Base-by-base conservation (phyloP, 768 basidiomycete genomes). In the Lactarius trivialis region DNA sequence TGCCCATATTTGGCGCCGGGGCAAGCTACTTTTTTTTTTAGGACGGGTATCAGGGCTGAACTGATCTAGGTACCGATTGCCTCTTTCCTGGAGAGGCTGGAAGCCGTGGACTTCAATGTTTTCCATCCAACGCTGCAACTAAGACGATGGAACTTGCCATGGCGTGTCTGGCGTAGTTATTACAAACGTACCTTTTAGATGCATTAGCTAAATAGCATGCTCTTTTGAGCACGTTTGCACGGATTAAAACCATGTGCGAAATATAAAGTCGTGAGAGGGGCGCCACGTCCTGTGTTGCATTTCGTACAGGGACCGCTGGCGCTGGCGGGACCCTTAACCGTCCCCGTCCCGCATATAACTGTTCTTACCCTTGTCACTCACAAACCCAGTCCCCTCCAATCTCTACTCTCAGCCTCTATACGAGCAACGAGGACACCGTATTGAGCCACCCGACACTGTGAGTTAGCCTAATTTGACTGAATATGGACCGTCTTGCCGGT, bases 61-160 rank as follows among this genome's bases (percentile, higher is more conserved):
- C 55, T 55, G 28, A 63, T 65, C 21, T 70, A 91, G 89, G 79
- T 90, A 39, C 86, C 90, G n/a, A 79, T 86, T 51, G 76, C 76
- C 57, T 80, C 78, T 51, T 86, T 85, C 74, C 78, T 94, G 45
- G 73, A 73, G 55, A 81, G 84, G 58, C 75, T 93, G 62, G 89
- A 93, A 71, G 77, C 77, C 62, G 81, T 76, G 51, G 78, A 85
- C 69, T 93, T 93, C 73, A 79, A 93, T 68, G 86, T 78, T 8
- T 93, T 89, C 71, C 75, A 85, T 65, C 76, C 83, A 28, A 75
- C 77, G 67, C 68, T 92, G 69, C 86, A 85, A 74, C 60, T 75
- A 68, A 79, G 83, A 73, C 86, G 88, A 71, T 92, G 92, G 85
- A 82, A 81, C 76, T 74, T 93, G 68, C 82, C 92, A 56, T 89